Evolutionary conservation across 2,329 filamentous ascomycete genomes (phyloP).

Genomic region (Lasiodiplodia sp.): DNA sequence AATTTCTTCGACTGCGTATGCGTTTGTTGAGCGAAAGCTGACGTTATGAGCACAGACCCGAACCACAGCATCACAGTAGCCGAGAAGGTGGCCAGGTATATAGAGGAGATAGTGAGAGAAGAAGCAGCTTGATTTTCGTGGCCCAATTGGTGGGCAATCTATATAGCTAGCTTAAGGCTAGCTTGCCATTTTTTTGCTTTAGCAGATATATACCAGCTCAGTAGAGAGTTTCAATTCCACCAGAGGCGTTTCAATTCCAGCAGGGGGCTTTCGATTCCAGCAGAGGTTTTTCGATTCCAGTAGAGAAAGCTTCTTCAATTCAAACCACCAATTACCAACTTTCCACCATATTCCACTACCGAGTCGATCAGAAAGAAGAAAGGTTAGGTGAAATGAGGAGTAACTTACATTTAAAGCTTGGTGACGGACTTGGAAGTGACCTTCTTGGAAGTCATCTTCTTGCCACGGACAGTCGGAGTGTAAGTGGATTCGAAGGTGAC

Average conservation of each 20-base stretch:
- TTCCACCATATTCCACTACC: neutral
- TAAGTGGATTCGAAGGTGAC: neutral
- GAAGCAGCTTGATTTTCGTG: slow-evolving; percentile 14
- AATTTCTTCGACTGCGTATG: no score
- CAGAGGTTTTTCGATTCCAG: neutral
- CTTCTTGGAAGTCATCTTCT: neutral
- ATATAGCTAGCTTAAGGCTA: neutral
- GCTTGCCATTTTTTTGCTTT: neutral
- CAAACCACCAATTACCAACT: neutral
- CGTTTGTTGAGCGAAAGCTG: neutral
- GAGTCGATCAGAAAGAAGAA: neutral
- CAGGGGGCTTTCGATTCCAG: no score
- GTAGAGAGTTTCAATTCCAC: no score
- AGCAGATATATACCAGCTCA: neutral
- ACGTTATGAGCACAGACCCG: slow-evolving; percentile 39
- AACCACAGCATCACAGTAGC: slow-evolving; percentile 58
- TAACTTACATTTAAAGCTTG: slow-evolving; percentile 4
- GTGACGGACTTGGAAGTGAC: neutral
- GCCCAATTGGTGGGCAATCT: neutral
- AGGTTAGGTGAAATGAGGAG: neutral
- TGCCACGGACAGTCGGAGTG: neutral
- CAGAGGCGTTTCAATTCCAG: neutral
- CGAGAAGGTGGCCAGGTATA: slow-evolving; percentile 57
- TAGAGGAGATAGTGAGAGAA: slow-evolving; percentile 48
- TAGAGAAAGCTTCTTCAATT: neutral